These are phyloP conservation scores for Rhododendron kiyosumense DNA, from an alignment of 148 eudicot species.

Conservation along the genomic window DNA sequence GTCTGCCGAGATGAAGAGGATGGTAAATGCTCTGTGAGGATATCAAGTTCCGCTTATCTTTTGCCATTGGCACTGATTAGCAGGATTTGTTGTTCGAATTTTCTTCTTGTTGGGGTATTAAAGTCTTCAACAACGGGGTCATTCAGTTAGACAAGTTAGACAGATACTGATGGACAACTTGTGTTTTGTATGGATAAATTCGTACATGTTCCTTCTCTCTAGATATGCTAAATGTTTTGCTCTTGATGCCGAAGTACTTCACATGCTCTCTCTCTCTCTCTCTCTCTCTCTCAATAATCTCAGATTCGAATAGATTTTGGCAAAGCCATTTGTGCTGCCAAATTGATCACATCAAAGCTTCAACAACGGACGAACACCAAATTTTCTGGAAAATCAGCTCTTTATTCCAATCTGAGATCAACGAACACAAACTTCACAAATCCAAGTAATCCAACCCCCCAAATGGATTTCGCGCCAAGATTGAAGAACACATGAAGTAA, in stretches of 20 bases:
- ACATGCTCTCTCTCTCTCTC: not conserved
- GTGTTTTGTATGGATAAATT: not conserved
- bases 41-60: not conserved
- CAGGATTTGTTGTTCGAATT: not conserved
- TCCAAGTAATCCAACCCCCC: too few species aligned
- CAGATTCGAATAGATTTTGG: too few species aligned
- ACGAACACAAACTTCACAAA: too few species aligned
- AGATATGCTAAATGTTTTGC: not conserved
- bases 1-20: constrained; percentile 79
- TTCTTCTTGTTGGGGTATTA: not conserved
- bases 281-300: not conserved
- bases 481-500: too few species aligned
- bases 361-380: too few species aligned
- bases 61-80: not conserved
- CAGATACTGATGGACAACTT: not conserved
- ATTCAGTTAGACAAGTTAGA: not conserved
- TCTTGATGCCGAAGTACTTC: not conserved
- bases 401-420: too few species aligned
- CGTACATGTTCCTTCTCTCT: not conserved
- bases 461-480: too few species aligned
- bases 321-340: too few species aligned
- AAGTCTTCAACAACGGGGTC: not conserved
- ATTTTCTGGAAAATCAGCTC: too few species aligned
- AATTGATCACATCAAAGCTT: too few species aligned
- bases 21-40: constrained; percentile 62